Conservation (phyloP, 2,329 filamentous ascomycete genomes). For the Aphanoascus verrucosus region DNA sequence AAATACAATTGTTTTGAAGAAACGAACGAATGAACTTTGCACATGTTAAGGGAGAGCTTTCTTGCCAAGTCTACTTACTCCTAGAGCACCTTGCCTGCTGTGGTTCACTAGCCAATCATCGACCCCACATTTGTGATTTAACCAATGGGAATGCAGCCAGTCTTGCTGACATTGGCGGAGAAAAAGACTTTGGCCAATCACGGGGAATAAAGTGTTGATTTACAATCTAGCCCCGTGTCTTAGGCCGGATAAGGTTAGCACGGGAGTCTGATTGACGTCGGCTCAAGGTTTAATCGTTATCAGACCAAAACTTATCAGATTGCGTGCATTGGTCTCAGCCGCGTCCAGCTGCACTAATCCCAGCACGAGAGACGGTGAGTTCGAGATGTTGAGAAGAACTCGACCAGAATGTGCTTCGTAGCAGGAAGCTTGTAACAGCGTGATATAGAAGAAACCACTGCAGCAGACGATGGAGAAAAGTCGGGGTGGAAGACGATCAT, state of each 20-base stretch:
- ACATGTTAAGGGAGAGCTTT: background rate
- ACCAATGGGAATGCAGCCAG: conserved; percentile 4
- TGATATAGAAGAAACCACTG: background rate
- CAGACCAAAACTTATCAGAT: conserved; percentile 5
- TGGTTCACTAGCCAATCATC: background rate
- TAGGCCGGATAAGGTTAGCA: background rate
- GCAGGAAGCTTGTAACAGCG: background rate
- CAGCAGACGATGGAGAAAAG: too few species aligned
- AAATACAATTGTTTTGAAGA: too few species aligned
- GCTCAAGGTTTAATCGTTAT: conserved; percentile 1
- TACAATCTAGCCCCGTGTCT: background rate
- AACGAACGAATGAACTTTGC: too few species aligned
- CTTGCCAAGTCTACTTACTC: background rate
- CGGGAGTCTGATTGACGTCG: background rate
- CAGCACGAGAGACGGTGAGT: background rate
- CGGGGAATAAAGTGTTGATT: background rate
- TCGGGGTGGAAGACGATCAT: background rate
- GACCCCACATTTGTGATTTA: background rate
- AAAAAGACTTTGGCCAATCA: background rate
- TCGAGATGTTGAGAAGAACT: background rate
- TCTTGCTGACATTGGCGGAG: background rate
- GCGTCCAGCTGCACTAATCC: too few species aligned
- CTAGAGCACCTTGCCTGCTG: background rate
- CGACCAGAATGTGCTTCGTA: background rate
- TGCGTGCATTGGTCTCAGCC: background rate